These are phyloP conservation scores for Citrus hindsii DNA, from an alignment of 345 rosid genomes.

Conservation along the genomic window DNA sequence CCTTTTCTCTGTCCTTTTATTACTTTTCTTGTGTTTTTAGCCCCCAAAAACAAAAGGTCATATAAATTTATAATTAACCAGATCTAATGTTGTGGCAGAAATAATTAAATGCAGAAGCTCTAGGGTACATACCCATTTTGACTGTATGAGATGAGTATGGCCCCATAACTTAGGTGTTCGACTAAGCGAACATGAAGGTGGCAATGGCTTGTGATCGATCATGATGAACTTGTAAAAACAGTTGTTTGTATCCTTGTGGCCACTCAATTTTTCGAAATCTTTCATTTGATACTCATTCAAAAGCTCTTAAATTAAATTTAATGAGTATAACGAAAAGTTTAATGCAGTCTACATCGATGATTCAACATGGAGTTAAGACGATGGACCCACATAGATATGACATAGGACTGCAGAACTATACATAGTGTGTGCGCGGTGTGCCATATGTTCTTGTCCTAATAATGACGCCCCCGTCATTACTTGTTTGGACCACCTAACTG, in stretches of 20 bases:
- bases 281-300: too few species aligned
- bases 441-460: constrained; percentile 23
- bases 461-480: background rate
- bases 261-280: background rate
- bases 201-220: background rate
- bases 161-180: background rate
- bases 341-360: too few species aligned
- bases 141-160: constrained; percentile 5
- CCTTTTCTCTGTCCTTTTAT: background rate
- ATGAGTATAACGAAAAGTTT: too few species aligned
- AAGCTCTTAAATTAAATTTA: too few species aligned
- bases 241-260: background rate
- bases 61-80: background rate
- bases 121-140: background rate
- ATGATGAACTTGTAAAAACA: too few species aligned
- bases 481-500: constrained; percentile 4
- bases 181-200: background rate
- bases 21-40: background rate
- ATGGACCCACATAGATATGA: background rate
- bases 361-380: background rate
- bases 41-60: background rate
- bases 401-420: constrained; percentile 8
- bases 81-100: background rate
- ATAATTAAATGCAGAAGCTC: background rate
- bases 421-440: background rate